Evolutionary conservation across 192 early-diverging fungal species (phyloP).

Genomic region (Polychytrium aggregatum): DNA sequence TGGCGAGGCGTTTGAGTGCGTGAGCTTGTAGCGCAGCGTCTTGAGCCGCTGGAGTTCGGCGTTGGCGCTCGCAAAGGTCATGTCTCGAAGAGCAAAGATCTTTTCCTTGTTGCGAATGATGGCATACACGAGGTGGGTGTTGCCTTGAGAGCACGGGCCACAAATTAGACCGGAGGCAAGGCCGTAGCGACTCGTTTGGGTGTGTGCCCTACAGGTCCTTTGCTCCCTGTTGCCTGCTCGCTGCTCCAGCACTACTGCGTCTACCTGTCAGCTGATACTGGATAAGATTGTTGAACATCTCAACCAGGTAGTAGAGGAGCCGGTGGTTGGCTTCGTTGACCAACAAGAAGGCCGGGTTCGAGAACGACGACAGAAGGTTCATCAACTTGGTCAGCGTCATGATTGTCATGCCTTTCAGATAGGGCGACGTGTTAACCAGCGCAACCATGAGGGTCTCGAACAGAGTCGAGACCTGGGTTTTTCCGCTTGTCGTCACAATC

Average conservation of each 20-base stretch:
- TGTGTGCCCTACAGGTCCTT: too few relatives aligned
- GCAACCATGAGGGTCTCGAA: constrained; percentile 69
- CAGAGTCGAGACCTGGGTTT: constrained; percentile 42
- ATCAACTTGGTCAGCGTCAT: constrained; percentile 63
- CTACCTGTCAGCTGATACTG: constrained; percentile 73
- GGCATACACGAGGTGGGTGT: constrained; percentile 69
- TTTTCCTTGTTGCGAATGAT: constrained; percentile 62
- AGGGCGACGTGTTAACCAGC: constrained; percentile 75
- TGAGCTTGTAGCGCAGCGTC: too few relatives aligned
- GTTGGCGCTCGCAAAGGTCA: constrained; percentile 56
- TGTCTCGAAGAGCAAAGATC: constrained; percentile 53
- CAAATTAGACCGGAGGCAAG: too few relatives aligned
- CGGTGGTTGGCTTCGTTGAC: constrained; percentile 68
- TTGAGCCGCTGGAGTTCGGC: constrained; percentile 46
- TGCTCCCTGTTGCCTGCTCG: too few relatives aligned
- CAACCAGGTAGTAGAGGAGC: constrained; percentile 61
- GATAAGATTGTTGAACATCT: constrained; percentile 71
- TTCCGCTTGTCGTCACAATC: constrained; percentile 62
- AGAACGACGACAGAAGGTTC: constrained; percentile 62
- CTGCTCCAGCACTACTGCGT: too few relatives aligned
- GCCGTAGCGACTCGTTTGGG: too few relatives aligned
- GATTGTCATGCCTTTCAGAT: constrained; percentile 61
- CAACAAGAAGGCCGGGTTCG: constrained; percentile 66
- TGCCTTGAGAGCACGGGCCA: constrained; percentile 50
- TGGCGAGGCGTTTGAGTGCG: too few relatives aligned